These are phyloP conservation scores for Auriscalpium microsporum DNA, from an alignment of 768 basidiomycete species.

Conservation along the genomic window DNA sequence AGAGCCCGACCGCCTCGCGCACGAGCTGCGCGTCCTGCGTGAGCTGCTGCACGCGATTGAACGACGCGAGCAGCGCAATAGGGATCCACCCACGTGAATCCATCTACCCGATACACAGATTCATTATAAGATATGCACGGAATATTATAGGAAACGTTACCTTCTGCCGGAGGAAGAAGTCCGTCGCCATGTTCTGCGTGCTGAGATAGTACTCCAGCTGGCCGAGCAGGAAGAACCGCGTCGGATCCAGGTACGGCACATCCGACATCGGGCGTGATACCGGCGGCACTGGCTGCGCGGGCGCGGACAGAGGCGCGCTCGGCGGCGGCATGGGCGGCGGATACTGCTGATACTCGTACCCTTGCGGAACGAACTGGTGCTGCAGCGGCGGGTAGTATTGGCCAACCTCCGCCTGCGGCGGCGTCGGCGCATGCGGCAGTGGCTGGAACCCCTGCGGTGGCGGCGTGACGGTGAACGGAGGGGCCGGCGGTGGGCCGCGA, in stretches of 20 bases:
- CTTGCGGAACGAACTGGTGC: slow-evolving; percentile 5
- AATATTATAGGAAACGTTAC: slow-evolving; percentile 33
- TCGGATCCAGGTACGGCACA: slow-evolving; percentile 53
- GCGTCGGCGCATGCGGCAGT: slow-evolving; percentile 12
- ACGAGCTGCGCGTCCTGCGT: slow-evolving; percentile 55
- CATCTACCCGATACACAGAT: slow-evolving; percentile 49
- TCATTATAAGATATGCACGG: not conserved
- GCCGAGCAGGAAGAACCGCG: slow-evolving; percentile 60
- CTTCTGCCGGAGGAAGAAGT: slow-evolving; percentile 71
- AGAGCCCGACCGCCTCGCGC: slow-evolving; percentile 58
- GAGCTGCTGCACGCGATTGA: slow-evolving; percentile 71
- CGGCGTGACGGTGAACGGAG: slow-evolving; percentile 12
- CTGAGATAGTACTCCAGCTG: slow-evolving; percentile 93
- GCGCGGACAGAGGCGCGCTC: slow-evolving; percentile 13
- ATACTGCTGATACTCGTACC: slow-evolving; percentile 23
- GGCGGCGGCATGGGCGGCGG: slow-evolving; percentile 20
- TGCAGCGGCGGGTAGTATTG: slow-evolving; percentile 15
- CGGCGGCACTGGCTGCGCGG: slow-evolving; percentile 19
- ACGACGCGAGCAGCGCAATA: slow-evolving; percentile 73
- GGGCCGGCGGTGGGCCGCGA: not conserved
- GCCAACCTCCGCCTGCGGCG: slow-evolving; percentile 6
- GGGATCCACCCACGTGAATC: slow-evolving; percentile 83
- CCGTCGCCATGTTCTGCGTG: slow-evolving; percentile 81
- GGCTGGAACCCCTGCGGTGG: slow-evolving; percentile 14
- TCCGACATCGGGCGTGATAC: slow-evolving; percentile 40